Percentiles rank a stretch among this genome's conserved stretches.
Conservation (phyloP, 2,329 filamentous ascomycete genomes). For the Pseudomassariella vexata region DNA sequence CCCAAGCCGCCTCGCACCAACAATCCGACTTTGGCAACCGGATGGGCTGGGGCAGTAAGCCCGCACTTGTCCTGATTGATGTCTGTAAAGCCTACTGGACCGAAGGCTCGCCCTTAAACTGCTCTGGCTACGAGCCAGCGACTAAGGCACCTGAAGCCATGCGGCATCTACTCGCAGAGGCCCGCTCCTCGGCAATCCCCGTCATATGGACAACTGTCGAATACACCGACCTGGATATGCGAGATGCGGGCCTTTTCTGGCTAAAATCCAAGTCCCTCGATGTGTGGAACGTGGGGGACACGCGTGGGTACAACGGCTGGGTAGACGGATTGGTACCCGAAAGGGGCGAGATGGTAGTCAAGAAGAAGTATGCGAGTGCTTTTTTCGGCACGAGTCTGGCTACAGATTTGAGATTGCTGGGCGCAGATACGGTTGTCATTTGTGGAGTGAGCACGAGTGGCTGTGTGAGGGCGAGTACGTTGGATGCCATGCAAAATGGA, state of each 20-base stretch:
- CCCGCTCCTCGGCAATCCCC: slow-evolving; percentile 28
- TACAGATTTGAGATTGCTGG: slow-evolving; percentile 29
- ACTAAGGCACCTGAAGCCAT: slow-evolving; percentile 30
- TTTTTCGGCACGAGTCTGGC: slow-evolving; percentile 40
- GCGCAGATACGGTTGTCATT: slow-evolving; percentile 37
- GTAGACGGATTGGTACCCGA: slow-evolving; percentile 31
- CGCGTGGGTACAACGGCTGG: slow-evolving; percentile 30
- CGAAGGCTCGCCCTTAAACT: slow-evolving; percentile 33
- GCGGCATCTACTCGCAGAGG: slow-evolving; percentile 30
- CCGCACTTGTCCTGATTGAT: slow-evolving; percentile 38
- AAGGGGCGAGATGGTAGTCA: slow-evolving; percentile 27
- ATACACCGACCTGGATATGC: slow-evolving; percentile 36
- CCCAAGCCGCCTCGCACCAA: slow-evolving; percentile 16
- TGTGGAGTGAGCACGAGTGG: slow-evolving; percentile 42
- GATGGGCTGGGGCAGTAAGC: slow-evolving; percentile 36
- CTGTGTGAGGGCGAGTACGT: slow-evolving; percentile 36
- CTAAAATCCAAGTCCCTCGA: slow-evolving; percentile 33
- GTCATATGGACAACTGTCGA: slow-evolving; percentile 38
- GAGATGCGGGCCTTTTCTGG: slow-evolving; percentile 37
- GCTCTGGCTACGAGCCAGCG: slow-evolving; percentile 28
- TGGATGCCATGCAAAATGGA: slow-evolving; percentile 38
- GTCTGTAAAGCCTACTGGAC: slow-evolving; percentile 41
- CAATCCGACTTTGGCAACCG: slow-evolving; percentile 31
- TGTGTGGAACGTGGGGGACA: slow-evolving; percentile 33
- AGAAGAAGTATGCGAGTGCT: slow-evolving; percentile 36